Evolutionary conservation across 192 early-diverging fungal species (phyloP), one percentile per base, ranked within the genome.

Genomic region (Thoreauomyces humboldtii): DNA sequence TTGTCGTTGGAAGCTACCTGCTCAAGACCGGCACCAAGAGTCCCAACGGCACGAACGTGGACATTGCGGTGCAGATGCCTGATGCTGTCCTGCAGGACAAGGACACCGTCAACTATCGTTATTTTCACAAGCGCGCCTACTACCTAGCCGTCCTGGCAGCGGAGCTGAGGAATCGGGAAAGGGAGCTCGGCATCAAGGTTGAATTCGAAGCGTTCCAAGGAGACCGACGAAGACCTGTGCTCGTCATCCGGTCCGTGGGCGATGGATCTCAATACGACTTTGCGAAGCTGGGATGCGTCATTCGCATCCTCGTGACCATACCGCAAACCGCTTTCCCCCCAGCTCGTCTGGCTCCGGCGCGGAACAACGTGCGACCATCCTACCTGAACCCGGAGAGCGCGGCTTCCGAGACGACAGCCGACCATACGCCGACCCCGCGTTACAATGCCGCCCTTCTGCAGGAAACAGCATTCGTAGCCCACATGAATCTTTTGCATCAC

Each of bases 121-220:
- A 98, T 75, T 91, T 94, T 69, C 85, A 96, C 82, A 98, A 98
- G 67, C 86, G 95, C 32, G 91, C 95, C 6, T 95, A 89, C 61
- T 98, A 94, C 72, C 75, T 97, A 36, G 79, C 93, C 0, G 77
- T 91, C 24, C 69, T 95, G 9, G 88, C 92, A 0, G 53, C 72
- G 19, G 69, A 70, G 28, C 48, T 83, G 24, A 59, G 59, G 22
- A 73, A 67, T 48, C 62, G 57, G 15, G 25, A 33, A 0, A 31
- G 56, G 32, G 59, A 69, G 28, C 52, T 70, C 9, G 69, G 47
- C 14, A 19, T 73, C 34, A 72, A 67, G 2, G 41, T 80, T 19
- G 61, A 74, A 31, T 84, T 78, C 67, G 44, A 83, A 41, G 67
- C 65, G 15, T 76, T 83, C 50, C 68, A 78, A 52, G 71, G 70